Conservation (phyloP, 2,329 filamentous ascomycete genomes). For the Botrytis fragariae region DNA sequence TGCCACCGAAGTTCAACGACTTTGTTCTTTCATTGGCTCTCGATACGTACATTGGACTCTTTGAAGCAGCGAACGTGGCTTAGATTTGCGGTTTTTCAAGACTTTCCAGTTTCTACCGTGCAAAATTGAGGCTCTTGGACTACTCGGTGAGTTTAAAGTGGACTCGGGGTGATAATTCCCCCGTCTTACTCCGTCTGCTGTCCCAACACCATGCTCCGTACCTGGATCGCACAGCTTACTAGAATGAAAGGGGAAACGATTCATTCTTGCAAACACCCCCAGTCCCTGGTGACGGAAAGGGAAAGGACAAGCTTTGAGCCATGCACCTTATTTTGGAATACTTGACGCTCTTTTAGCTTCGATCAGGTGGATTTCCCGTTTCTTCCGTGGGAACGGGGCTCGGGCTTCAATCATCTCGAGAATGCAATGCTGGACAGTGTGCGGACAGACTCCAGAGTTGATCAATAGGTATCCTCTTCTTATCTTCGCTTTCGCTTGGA, state of each 20-base stretch:
- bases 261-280: not conserved
- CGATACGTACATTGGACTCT: not conserved
- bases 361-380: not conserved
- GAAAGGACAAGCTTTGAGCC: not conserved
- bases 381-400: not conserved
- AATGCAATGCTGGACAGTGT: no score
- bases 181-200: constrained; percentile 7
- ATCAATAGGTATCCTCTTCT: not conserved
- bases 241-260: not conserved
- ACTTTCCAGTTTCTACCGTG: not conserved
- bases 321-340: not conserved
- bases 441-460: no score
- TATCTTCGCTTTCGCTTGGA: not conserved
- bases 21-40: not conserved
- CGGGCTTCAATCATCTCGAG: not conserved
- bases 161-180: not conserved
- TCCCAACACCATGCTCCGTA: not conserved
- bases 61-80: not conserved
- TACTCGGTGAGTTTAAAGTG: constrained; percentile 9
- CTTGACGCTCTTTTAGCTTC: not conserved
- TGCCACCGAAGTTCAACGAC: not conserved
- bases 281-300: not conserved
- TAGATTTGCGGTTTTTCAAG: not conserved
- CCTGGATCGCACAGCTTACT: not conserved
- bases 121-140: constrained; percentile 1